These are phyloP conservation scores for Ganoderma resinaceum DNA, from an alignment of 1,284 basidiomycete species.

Conservation along the genomic window DNA sequence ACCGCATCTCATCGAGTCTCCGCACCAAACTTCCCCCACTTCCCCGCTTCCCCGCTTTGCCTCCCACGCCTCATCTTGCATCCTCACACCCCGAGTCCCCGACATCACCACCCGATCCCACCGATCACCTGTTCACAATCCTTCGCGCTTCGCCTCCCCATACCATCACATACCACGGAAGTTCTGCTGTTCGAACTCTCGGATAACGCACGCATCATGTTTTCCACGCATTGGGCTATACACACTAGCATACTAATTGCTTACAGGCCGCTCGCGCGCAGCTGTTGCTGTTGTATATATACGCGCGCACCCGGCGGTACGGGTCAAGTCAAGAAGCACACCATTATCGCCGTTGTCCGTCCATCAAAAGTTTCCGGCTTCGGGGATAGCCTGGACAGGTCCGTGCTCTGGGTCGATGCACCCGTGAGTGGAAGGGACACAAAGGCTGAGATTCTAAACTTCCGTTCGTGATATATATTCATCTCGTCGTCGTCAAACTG, in stretches of 20 bases:
- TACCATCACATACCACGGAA: constrained; percentile 16
- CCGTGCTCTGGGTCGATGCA: background rate
- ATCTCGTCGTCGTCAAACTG: constrained; percentile 21
- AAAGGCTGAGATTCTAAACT: constrained; percentile 12
- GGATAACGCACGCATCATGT: constrained; percentile 25
- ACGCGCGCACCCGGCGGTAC: constrained; percentile 33
- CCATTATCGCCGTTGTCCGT: background rate
- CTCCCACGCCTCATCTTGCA: background rate
- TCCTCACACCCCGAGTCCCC: background rate
- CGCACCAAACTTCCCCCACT: constrained; percentile 1
- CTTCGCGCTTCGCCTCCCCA: constrained; percentile 1
- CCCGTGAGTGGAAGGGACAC: background rate
- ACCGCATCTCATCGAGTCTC: constrained; percentile 9
- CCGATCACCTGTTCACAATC: background rate
- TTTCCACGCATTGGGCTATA: constrained; percentile 22
- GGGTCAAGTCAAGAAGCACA: constrained; percentile 19
- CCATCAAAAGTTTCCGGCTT: background rate
- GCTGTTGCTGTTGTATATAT: constrained; percentile 31
- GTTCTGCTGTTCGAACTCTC: constrained; percentile 15
- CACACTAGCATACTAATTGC: constrained; percentile 33
- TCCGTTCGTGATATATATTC: constrained; percentile 28
- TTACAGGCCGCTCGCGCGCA: constrained; percentile 24
- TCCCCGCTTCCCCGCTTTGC: constrained; percentile 5
- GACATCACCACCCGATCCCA: constrained; percentile 5
- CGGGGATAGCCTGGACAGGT: background rate